Conservation (phyloP, 441 rosid species). For the Populus hybrid region DNA sequence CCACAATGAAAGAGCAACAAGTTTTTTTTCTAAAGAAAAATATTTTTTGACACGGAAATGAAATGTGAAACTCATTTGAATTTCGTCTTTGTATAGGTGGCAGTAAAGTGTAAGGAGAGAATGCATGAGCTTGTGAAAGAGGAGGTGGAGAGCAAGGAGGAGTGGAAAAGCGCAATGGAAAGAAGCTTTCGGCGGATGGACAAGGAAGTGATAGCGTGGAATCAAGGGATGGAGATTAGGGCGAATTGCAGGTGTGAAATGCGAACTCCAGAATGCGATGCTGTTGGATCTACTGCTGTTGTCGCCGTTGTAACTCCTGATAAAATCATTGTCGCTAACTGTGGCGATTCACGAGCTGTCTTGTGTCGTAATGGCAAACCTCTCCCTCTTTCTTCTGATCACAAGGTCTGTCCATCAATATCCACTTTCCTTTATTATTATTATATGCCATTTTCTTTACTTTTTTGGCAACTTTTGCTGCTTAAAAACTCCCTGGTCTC, state of each 20-base stretch:
- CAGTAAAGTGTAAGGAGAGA: conserved; percentile 66
- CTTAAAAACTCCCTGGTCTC: background rate
- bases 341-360: conserved; percentile 94
- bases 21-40: background rate
- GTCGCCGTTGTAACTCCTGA: conserved; percentile 64
- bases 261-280: conserved; percentile 75
- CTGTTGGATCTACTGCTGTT: conserved; percentile 93
- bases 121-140: conserved; percentile 65
- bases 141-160: conserved; percentile 25
- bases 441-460: background rate
- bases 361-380: conserved; percentile 73
- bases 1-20: background rate
- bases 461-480: background rate
- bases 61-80: background rate
- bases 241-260: conserved; percentile 66
- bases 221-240: conserved; percentile 15
- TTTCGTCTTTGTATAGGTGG: conserved; percentile 39
- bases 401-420: conserved; percentile 46
- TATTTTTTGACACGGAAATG: background rate
- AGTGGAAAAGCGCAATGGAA: conserved; percentile 61
- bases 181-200: conserved; percentile 68
- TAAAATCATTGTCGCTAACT: conserved; percentile 67
- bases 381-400: conserved; percentile 72
- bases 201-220: conserved; percentile 45
- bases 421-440: background rate